Evolutionary conservation across 305 asterid species (phyloP).

Genomic region (Fraxinus sp.): DNA sequence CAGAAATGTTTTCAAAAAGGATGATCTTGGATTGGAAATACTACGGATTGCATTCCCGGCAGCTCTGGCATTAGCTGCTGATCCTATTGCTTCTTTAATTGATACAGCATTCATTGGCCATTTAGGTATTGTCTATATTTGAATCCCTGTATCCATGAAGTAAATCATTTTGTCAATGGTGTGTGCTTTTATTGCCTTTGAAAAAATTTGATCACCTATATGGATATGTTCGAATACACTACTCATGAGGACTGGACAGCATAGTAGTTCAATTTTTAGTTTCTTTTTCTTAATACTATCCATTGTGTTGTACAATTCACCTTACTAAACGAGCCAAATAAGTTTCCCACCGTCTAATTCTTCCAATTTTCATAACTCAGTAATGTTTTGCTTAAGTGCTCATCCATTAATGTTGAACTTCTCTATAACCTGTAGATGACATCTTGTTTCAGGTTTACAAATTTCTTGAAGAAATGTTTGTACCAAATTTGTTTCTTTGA

Average conservation of each 20-base stretch:
- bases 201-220: neutral
- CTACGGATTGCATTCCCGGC: slow-evolving; percentile 79
- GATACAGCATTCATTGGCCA: slow-evolving; percentile 90
- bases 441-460: neutral
- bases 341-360: neutral
- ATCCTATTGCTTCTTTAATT: slow-evolving; percentile 85
- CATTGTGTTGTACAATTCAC: neutral
- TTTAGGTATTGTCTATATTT: slow-evolving; percentile 47
- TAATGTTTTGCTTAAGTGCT: neutral
- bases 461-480: neutral
- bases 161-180: neutral
- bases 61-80: slow-evolving; percentile 94
- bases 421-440: neutral
- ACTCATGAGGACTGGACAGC: neutral
- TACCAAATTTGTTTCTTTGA: neutral
- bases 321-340: neutral
- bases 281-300: neutral
- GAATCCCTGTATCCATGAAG: neutral
- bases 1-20: slow-evolving; percentile 66
- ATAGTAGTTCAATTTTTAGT: neutral
- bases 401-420: neutral
- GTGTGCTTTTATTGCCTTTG: neutral
- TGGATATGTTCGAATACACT: neutral
- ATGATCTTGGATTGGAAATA: slow-evolving; percentile 71
- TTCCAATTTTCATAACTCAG: neutral